Evolutionary conservation across 1,284 basidiomycete species (phyloP).

Genomic region (Schizophyllum commune): DNA sequence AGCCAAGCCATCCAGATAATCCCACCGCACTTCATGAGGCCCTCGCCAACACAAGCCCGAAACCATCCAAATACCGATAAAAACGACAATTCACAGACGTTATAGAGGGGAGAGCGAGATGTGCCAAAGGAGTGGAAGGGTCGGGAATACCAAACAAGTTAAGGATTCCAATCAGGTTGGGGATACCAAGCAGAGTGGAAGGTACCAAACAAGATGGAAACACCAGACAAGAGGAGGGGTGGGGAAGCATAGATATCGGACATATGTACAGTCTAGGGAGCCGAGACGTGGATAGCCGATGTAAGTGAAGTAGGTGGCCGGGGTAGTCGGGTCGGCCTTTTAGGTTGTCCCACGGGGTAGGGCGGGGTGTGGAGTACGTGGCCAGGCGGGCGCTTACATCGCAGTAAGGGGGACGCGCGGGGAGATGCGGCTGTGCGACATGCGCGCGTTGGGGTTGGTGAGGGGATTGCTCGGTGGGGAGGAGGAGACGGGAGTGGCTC

Average conservation of each 20-base stretch:
- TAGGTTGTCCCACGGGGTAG: neutral
- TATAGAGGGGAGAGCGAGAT: neutral
- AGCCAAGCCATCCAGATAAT: too few relatives aligned
- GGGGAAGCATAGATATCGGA: neutral
- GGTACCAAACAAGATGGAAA: too few relatives aligned
- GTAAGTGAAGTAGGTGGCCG: conserved; percentile 1
- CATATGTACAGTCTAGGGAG: neutral
- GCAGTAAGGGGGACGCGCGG: conserved; percentile 16
- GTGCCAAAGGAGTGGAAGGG: neutral
- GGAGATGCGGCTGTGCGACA: conserved; percentile 40
- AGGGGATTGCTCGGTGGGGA: conserved; percentile 26
- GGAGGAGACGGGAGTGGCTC: conserved; percentile 20
- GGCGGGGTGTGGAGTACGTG: neutral
- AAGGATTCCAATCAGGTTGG: too few relatives aligned
- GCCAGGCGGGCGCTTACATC: neutral
- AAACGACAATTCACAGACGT: neutral
- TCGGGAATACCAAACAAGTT: neutral
- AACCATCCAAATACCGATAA: neutral
- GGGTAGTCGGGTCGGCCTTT: neutral
- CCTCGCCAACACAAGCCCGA: neutral
- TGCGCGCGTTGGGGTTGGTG: conserved; percentile 39
- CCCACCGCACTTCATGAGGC: neutral
- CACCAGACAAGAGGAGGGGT: too few relatives aligned
- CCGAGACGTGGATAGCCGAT: neutral
- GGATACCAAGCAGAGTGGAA: too few relatives aligned